Evolutionary conservation across 495 filamentous ascomycete species (phyloP), one percentile per base, ranked within the genome.

Genomic region (Neurospora sublineolata): DNA sequence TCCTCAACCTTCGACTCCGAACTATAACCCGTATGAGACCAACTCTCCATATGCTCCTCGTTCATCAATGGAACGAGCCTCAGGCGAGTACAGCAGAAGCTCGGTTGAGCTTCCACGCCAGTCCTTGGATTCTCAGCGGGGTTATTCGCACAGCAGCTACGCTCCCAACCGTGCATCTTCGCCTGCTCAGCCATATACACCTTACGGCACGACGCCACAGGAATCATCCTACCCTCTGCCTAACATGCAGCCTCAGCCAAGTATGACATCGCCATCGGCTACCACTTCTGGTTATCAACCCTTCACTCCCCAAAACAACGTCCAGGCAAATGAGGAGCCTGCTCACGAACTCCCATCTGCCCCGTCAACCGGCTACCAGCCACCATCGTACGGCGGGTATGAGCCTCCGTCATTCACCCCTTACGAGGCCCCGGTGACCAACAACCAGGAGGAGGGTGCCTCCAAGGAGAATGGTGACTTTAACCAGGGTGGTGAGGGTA

Each of bases 71-170:
- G 80, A 84, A 67, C 78, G 83, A 73, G 79, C 79, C 36, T 82
- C 84, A 30, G 76, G 82, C 52, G 80, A 84, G 76, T 71, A 84
- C 72, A 75, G 76, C 73, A 73, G 83, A 71, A 71, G 78, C 74
- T 82, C 83, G n/a, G 80, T 80, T 64, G 85, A 86, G 33, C 68
- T 82, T 52, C 77, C 80, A 39, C 80, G 84, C 64, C 79, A 79
- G 67, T 81, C 80, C 40, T 80, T 84, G 16, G 85, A 85, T 38
- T 77, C 80, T 71, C 82, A 82, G 41, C 70, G 79, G 60, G 72
- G 75, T 16, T 77, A 78, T 33, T 72, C 75, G 40, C 78, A 74
- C 64, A 74, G 52, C 30, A 30, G 73, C n/a, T 82, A 83, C 44
- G 75, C 77, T 27, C 81, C 77, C 12, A 75, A 73, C n/a, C 71